Evolutionary conservation across 139 green algal genomes (phyloP), one percentile per base, ranked within the genome.

Genomic region (Coccomyxa sp.): DNA sequence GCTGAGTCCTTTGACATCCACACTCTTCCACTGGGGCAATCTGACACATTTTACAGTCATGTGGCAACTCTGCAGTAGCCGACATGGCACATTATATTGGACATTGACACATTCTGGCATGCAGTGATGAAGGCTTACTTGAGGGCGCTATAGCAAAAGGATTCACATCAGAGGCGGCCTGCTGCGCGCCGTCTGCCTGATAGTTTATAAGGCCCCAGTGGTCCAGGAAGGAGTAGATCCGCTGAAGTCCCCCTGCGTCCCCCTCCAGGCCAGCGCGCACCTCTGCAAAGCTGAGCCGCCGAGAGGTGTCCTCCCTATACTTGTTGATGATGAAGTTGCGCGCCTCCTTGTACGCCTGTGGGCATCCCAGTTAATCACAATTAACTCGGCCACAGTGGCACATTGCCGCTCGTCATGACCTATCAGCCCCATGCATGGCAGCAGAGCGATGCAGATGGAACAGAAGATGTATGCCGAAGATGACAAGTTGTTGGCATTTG

Each of bases 171-270:
- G 38, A 51, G 38, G 38, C 38, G 38, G 38, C 38, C 38, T 71
- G 63, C 63, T 25, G 18, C 18, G 63, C 15, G 16, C 38, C 38
- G 77, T 58, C 79, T 16, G 27, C 85, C 27, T 81, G 80, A 85
- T 87, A 97, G 86, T 98, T 98, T 89, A 98, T 98, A 67, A 98
- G 84, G 58, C 95, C 94, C 95, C 95, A 98, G 45, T 86, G 80
- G 58, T 95, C 86, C 66, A 98, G 85, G 79, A 97, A 97, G 4
- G 86, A 76, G 85, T 88, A 98, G 0, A 98, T 67, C 27, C 91
- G 90, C 66, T 90, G 88, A 16, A 97, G 58, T 17, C 83, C 71
- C 21, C 87, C 86, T 0, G 92, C 90, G 82, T 98, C 95, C 63
- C 63, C 18, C 63, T 71, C 21, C 63, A 28, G 27, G 88, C 85